Conservation (phyloP, 176 grass and related monocot genomes). For the Carex scoparia region DNA sequence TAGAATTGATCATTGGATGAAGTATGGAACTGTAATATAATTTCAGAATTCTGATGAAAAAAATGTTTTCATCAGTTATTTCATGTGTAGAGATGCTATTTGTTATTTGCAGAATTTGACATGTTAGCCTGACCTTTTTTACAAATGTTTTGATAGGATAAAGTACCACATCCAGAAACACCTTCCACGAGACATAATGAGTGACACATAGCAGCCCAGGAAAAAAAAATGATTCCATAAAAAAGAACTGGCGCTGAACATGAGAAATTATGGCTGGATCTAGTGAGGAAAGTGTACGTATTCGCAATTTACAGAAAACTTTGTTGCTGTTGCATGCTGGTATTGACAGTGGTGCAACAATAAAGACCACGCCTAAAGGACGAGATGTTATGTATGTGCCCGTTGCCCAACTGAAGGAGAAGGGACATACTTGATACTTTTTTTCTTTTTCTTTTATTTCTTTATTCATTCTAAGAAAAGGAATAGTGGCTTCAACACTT, state of each 20-base stretch:
- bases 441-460: background rate
- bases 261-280: constrained; percentile 43
- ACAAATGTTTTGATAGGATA: constrained; percentile 41
- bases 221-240: background rate
- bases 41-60: background rate
- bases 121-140: constrained; percentile 4
- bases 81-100: background rate
- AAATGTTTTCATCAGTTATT: background rate
- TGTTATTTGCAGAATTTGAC: constrained; percentile 10
- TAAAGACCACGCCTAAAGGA: constrained; percentile 9
- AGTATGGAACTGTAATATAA: background rate
- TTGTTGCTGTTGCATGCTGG: constrained; percentile 26
- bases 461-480: background rate
- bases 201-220: constrained; percentile 1
- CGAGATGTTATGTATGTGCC: constrained; percentile 59
- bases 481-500: background rate
- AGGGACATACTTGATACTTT: constrained; percentile 26
- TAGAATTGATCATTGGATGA: background rate
- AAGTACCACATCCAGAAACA: constrained; percentile 22
- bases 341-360: background rate
- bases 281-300: constrained; percentile 46
- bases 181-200: constrained; percentile 9
- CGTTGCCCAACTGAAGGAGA: constrained; percentile 58
- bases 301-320: constrained; percentile 57
- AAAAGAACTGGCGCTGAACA: constrained; percentile 9